Percentiles rank a stretch among this genome's conserved stretches.
phyloP scores from a whole-genome alignment of 2,329 filamentous ascomycete genomes.

The Rutstroemia sp. region DNA sequence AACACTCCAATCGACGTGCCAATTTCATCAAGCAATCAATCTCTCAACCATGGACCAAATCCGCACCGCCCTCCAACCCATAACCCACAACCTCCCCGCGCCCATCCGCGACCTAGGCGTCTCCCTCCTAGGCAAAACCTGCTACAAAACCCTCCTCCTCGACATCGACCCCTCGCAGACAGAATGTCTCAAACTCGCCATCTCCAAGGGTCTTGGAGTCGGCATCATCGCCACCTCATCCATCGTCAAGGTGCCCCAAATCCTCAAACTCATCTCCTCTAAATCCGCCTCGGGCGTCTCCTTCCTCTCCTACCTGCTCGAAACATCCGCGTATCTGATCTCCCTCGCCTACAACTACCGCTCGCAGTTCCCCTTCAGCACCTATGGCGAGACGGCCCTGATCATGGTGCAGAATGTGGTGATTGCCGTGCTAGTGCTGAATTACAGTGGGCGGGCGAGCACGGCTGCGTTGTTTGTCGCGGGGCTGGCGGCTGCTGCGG shows the following conservation, averaged over 20 bases:
- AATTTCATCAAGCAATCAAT: neutral
- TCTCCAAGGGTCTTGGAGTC: constrained; percentile 88
- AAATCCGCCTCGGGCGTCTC: constrained; percentile 77
- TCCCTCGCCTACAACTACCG: constrained; percentile 87
- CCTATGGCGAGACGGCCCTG: constrained; percentile 88
- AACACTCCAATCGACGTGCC: neutral
- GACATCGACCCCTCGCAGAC: constrained; percentile 72
- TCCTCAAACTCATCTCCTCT: constrained; percentile 80
- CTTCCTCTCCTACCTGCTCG: constrained; percentile 87
- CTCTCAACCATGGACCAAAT: constrained; percentile 49
- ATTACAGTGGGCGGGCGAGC: constrained; percentile 63
- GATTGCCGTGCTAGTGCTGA: constrained; percentile 79
- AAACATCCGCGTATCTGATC: constrained; percentile 83
- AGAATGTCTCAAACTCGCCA: constrained; percentile 77
- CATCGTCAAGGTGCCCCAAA: constrained; percentile 94
- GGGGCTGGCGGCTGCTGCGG: constrained; percentile 60
- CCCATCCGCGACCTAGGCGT: constrained; percentile 68
- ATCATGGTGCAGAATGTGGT: constrained; percentile 89
- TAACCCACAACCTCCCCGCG: constrained; percentile 65
- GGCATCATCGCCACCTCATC: constrained; percentile 86
- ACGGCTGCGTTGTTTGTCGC: constrained; percentile 73
- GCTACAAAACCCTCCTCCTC: constrained; percentile 81
- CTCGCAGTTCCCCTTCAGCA: constrained; percentile 90
- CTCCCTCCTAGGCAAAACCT: constrained; percentile 72
- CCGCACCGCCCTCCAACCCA: constrained; percentile 53